Base-by-base conservation (phyloP, 371 early-diverging fungal genomes). In the Choanephora cucurbitarum region DNA sequence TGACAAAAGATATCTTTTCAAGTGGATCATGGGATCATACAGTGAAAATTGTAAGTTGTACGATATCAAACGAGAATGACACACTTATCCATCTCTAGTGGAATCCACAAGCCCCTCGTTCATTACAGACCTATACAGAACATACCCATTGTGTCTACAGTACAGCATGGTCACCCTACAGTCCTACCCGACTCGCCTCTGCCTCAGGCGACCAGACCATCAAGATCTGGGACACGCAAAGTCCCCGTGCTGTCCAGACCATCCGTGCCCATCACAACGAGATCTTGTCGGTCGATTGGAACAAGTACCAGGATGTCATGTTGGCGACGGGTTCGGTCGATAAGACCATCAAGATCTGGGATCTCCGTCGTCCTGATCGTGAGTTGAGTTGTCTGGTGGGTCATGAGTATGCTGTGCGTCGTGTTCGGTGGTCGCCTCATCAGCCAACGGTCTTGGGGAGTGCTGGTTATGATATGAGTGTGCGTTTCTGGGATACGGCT, bases 11-110 rank as follows among this genome's bases (percentile, higher is more conserved):
- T 52, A 77, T 87, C 2, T 95, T 97, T 66, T 66, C 93, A 28
- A 89, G 92, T 59, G 90, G 90, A 14, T 94, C 96, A 5, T 96
- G 96, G 98, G 98, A 97, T 68, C 86, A 90, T 52, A 84, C 94
- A 1, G 90, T 95, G 63, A 96, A 95, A 60, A 81, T 96, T 69
- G 95, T 93, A 80, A 70, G 83, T 68, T 21, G 18, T 15, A 50
- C 33, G 19, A 28, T 17, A 8, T 11, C 42, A 49, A n/a, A 21
- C 19, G 37, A 37, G 17, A 39, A 18, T 37, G 14, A 10, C 22
- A 11, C 11, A 34, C 2, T 8, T 1, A 22, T 45, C 28, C 18
- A 18, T 23, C 1, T 19, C 10, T 49, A 94, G 93, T 97, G 96
- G 96, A 82, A 72, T 37, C 98, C 96, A 5, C 89, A 88, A 62